Percentiles rank a stretch among this genome's conserved stretches.
Evolutionary conservation across 176 grass and related monocot genomes (phyloP).

Genomic region (Chloris gayana): DNA sequence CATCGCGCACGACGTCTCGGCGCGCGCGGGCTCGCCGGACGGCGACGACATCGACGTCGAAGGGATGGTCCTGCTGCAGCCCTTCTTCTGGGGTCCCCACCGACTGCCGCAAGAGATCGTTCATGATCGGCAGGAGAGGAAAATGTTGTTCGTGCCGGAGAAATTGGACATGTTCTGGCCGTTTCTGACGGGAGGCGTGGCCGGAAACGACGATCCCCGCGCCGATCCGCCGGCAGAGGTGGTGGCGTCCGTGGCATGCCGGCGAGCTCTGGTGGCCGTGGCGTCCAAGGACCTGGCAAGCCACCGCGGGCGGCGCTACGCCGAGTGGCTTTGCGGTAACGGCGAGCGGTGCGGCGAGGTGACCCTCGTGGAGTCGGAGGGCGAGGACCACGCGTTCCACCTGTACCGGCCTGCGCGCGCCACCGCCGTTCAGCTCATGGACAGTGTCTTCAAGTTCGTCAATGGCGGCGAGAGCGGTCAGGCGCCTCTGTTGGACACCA

Average conservation of each 20-base stretch:
- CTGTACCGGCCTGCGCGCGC: not conserved
- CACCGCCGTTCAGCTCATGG: not conserved
- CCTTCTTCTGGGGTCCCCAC: not conserved
- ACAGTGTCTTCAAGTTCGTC: not conserved
- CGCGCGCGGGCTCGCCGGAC: not conserved
- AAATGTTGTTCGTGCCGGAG: not conserved
- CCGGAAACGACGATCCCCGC: not conserved
- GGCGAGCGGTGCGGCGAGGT: not conserved
- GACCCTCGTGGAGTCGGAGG: not conserved
- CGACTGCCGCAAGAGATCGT: not conserved
- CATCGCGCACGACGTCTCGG: slow-evolving; percentile 55
- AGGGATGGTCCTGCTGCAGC: not conserved
- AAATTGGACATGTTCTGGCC: not conserved
- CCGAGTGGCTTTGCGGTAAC: not conserved
- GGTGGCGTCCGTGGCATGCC: not conserved
- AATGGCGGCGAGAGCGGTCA: too few species aligned
- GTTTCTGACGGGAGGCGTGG: not conserved
- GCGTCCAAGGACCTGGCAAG: not conserved
- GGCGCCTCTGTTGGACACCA: too few species aligned
- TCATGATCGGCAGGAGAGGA: too few species aligned
- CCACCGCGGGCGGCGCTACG: not conserved
- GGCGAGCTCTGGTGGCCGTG: not conserved
- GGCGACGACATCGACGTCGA: not conserved
- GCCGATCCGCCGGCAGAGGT: not conserved
- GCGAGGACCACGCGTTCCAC: not conserved